Evolutionary conservation across 371 early-diverging fungal genomes (phyloP).

Genomic region (Lichtheimia ornata): DNA sequence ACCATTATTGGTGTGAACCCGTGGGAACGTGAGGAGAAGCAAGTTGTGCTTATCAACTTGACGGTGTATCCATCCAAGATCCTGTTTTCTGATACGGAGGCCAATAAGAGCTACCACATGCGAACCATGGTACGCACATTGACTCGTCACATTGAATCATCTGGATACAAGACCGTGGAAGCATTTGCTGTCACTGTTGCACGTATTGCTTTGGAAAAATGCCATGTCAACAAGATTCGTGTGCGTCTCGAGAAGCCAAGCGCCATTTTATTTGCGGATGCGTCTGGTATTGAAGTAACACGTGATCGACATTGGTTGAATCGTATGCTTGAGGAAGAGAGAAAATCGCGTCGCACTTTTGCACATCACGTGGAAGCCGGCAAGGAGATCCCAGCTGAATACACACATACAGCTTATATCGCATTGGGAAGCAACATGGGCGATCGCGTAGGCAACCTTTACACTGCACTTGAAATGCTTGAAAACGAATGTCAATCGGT

Average conservation of each 20-base stretch:
- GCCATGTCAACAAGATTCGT: constrained; percentile 82
- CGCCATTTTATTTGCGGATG: constrained; percentile 89
- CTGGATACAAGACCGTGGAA: constrained; percentile 83
- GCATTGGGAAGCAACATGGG: constrained; percentile 96
- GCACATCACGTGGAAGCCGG: constrained; percentile 25
- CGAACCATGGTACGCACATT: constrained; percentile 84
- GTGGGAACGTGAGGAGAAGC: constrained; percentile 95
- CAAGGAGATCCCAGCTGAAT: constrained; percentile 37
- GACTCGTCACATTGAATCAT: constrained; percentile 66
- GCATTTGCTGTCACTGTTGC: constrained; percentile 79
- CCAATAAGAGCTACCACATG: constrained; percentile 72
- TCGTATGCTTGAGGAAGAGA: constrained; percentile 32
- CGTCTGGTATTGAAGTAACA: constrained; percentile 90
- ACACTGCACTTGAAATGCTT: constrained; percentile 69
- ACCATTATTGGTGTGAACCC: constrained; percentile 94
- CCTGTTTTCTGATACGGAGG: constrained; percentile 50
- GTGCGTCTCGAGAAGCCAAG: constrained; percentile 91
- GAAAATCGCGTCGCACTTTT: constrained; percentile 26
- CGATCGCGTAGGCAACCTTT: constrained; percentile 77
- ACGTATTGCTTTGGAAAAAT: constrained; percentile 72
- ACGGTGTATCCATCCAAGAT: constrained; percentile 66
- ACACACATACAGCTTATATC: constrained; percentile 61
- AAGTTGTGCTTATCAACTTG: constrained; percentile 83
- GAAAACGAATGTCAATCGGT: constrained; percentile 50
- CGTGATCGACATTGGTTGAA: constrained; percentile 65